phyloP scores from a whole-genome alignment of 2,329 filamentous ascomycete species.

The Bertia moriformis region DNA sequence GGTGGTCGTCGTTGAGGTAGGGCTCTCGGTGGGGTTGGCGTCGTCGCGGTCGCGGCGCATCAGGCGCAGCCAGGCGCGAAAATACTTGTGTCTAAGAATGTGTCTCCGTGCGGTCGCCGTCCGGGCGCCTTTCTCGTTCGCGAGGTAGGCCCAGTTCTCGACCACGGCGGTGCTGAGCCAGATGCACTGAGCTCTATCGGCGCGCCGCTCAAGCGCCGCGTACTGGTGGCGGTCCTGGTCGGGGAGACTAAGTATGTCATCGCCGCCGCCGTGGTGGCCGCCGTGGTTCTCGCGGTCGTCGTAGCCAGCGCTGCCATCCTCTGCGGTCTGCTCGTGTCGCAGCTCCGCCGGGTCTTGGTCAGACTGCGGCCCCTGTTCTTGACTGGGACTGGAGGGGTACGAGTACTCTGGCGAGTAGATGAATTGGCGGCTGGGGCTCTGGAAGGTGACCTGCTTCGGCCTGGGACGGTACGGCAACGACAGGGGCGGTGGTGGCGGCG shows the following conservation, averaged over 20 bases:
- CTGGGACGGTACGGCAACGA: no score
- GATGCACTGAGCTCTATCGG: neutral
- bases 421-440: neutral
- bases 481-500: no score
- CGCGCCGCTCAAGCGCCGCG: neutral
- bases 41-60: slow-evolving; percentile 40
- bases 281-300: neutral
- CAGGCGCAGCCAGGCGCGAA: slow-evolving; percentile 54
- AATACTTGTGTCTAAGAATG: slow-evolving; percentile 31
- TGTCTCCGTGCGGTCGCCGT: slow-evolving; percentile 15
- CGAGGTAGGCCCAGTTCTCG: neutral
- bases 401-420: neutral
- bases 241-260: no score
- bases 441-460: neutral
- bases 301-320: neutral
- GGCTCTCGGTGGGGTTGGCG: slow-evolving; percentile 14
- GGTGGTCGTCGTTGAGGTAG: neutral
- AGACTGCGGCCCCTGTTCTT: no score
- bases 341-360: neutral
- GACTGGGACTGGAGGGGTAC: neutral
- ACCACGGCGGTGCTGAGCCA: neutral
- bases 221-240: no score
- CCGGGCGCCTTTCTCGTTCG: slow-evolving; percentile 7
- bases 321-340: neutral
- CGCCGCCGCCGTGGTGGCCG: neutral